Conservation (phyloP, 2,329 filamentous ascomycete species). For the Trichoderma harzianum region DNA sequence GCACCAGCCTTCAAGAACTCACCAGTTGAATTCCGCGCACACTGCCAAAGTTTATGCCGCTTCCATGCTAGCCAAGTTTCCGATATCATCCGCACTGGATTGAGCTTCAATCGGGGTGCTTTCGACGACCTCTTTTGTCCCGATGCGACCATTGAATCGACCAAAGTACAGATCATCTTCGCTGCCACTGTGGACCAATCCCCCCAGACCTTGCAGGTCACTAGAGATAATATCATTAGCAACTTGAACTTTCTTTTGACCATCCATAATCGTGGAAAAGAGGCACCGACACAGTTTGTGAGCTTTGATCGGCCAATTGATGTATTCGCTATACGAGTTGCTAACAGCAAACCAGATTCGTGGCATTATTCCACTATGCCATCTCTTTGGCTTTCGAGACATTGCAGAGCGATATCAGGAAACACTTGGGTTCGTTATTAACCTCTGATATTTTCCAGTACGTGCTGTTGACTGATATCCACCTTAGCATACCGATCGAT, state of each 20-base stretch:
- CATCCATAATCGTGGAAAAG: constrained; percentile 20
- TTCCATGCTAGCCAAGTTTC: constrained; percentile 26
- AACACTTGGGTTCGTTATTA: constrained; percentile 14
- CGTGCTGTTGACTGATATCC: neutral
- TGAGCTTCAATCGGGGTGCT: constrained; percentile 17
- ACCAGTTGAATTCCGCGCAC: constrained; percentile 21
- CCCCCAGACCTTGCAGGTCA: constrained; percentile 20
- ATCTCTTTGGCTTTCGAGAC: constrained; percentile 24
- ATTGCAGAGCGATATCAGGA: constrained; percentile 23
- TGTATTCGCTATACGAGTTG: neutral
- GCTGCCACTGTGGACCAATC: constrained; percentile 24
- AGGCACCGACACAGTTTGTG: constrained; percentile 22
- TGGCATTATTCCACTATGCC: constrained; percentile 22
- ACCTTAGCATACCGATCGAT: constrained; percentile 12
- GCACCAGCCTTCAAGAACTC: constrained; percentile 24
- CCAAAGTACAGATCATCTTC: constrained; percentile 29
- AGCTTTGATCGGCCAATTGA: neutral
- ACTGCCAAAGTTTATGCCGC: constrained; percentile 24
- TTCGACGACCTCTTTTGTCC: constrained; percentile 27
- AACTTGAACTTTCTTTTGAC: constrained; percentile 22
- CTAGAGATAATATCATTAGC: constrained; percentile 24
- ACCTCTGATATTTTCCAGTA: neutral
- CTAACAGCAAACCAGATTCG: constrained; percentile 14
- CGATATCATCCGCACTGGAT: constrained; percentile 22
- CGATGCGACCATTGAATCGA: constrained; percentile 25